Evolutionary conservation across 192 early-diverging fungal species (phyloP).

Genomic region (Jimgerdemannia flammicorona): DNA sequence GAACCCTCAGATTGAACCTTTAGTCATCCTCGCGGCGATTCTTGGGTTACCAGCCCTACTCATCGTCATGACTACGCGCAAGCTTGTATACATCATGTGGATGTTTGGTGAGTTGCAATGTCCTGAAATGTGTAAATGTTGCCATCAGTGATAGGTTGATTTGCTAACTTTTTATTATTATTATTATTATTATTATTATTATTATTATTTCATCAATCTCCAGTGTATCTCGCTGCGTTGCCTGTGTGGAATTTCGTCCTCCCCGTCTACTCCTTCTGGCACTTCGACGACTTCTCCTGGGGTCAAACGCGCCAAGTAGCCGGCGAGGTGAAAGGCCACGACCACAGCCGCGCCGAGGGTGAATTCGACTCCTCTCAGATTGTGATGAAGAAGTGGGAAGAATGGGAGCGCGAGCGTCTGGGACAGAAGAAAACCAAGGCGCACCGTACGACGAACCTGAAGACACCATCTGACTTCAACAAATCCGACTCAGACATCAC

Average conservation of each 20-base stretch:
- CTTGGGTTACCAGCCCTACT: slow-evolving; percentile 87
- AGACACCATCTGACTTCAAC: neutral
- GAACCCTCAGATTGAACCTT: slow-evolving; percentile 43
- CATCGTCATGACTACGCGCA: slow-evolving; percentile 84
- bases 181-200: too few relatives aligned
- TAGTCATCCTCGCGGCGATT: slow-evolving; percentile 70
- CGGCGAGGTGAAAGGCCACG: slow-evolving; percentile 63
- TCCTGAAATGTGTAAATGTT: neutral
- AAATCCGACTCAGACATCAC: neutral
- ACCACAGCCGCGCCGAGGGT: slow-evolving; percentile 68
- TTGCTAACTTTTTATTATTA: neutral
- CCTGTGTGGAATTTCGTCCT: slow-evolving; percentile 95
- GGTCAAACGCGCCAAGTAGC: slow-evolving; percentile 73
- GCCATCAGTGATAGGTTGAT: neutral
- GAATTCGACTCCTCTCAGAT: slow-evolving; percentile 64
- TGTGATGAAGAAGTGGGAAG: slow-evolving; percentile 52
- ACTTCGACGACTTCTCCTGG: slow-evolving; percentile 92
- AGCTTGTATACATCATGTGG: slow-evolving; percentile 84
- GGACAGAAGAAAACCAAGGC: slow-evolving; percentile 6
- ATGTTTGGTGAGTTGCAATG: slow-evolving; percentile 55
- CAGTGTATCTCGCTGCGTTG: slow-evolving; percentile 74
- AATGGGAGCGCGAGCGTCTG: slow-evolving; percentile 53
- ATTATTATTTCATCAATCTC: slow-evolving; percentile 37
- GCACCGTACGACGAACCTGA: neutral
- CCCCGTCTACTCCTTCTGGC: slow-evolving; percentile 91